Evolutionary conservation across 768 basidiomycete species (phyloP), one percentile per base, ranked within the genome.

Genomic region (Coprinellus aureogranulatus): DNA sequence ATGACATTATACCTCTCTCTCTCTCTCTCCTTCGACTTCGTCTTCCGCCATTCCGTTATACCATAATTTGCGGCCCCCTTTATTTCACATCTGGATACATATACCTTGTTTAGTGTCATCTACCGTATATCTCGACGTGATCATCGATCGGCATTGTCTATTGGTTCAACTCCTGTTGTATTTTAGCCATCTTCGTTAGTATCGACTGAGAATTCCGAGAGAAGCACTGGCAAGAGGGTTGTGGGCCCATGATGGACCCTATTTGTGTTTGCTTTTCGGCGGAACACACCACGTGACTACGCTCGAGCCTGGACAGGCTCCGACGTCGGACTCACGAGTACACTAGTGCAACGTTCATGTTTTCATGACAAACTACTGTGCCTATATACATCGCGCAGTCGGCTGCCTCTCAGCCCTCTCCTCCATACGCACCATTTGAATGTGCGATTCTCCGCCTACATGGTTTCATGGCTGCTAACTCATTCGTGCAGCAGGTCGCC

Each of bases 1-100:
- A 45, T 44, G 45, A 56, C 57, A 54, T 54, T 58, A 58, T 58
- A 61, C 55, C 56, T 50, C 37, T 51, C 47, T 30, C 23, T 50
- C 46, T 10, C 12, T 12, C 31, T 20, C 27, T 27, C n/a, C n/a
- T 39, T n/a, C 44, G 49, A 27, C 41, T 23, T 26, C n/a, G 45
- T 57, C 12, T 55, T 46, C 57, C 34, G 45, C 31, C 53, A 61
- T 41, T 53, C 56, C 51, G 56, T 50, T 34, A 27, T 52, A 52
- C 31, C 39, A n/a, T 44, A 44, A 18, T 44, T 22, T 44, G 20
- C 20, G 20, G 5, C 20, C 20, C 6, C 14, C 20, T 44, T 44
- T n/a, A 5, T 44, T 44, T 8, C 41, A 44, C 20, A 44, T 18
- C 41, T 44, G 41, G 41, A 6, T 44, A 5, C 20, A 44, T 18